These are phyloP conservation scores for Nitzschia sp. DNA, from an alignment of 108 stramenopile genomes.

Conservation along the genomic window DNA sequence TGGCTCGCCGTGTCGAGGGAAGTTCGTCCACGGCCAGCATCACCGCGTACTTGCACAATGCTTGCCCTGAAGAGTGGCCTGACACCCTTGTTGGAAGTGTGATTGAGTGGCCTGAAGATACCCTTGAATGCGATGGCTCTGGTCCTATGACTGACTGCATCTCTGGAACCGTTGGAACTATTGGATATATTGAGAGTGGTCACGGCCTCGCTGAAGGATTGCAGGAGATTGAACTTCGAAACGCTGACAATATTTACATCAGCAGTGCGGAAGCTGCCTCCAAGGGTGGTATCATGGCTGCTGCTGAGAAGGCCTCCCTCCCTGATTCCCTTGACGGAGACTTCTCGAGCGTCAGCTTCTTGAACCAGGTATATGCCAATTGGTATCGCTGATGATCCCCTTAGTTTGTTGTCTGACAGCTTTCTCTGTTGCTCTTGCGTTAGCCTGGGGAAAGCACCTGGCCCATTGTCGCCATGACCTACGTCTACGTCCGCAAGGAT, in stretches of 20 bases:
- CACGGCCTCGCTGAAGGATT: conserved; percentile 76
- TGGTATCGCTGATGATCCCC: too few species aligned
- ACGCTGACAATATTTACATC: conserved; percentile 62
- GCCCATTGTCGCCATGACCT: conserved; percentile 84
- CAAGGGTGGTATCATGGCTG: conserved; percentile 60
- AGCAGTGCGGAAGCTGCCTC: conserved; percentile 52
- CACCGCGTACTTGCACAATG: conserved; percentile 52
- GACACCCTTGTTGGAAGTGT: conserved; percentile 43
- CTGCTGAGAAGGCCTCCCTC: conserved; percentile 38
- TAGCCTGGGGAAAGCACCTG: conserved; percentile 57
- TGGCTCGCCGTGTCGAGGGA: conserved; percentile 73
- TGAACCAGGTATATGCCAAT: conserved; percentile 55
- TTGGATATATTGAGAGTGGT: conserved; percentile 86
- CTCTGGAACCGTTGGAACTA: conserved; percentile 53
- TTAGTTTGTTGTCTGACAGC: too few species aligned
- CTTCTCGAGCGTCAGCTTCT: conserved; percentile 55
- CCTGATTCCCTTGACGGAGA: conserved; percentile 55
- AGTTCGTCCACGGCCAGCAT: conserved; percentile 70
- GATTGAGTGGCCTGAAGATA: conserved; percentile 57
- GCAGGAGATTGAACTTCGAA: conserved; percentile 68
- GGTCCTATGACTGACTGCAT: conserved; percentile 74
- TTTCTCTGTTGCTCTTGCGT: too few species aligned
- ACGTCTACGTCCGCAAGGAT: conserved; percentile 80
- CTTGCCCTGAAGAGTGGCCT: conserved; percentile 71
- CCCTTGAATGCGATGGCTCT: conserved; percentile 67